A percentile compares a stretch with the other conserved stretches of the same genome.
Evolutionary conservation across 345 rosid genomes (phyloP).

Genomic region (Salix udensis): DNA sequence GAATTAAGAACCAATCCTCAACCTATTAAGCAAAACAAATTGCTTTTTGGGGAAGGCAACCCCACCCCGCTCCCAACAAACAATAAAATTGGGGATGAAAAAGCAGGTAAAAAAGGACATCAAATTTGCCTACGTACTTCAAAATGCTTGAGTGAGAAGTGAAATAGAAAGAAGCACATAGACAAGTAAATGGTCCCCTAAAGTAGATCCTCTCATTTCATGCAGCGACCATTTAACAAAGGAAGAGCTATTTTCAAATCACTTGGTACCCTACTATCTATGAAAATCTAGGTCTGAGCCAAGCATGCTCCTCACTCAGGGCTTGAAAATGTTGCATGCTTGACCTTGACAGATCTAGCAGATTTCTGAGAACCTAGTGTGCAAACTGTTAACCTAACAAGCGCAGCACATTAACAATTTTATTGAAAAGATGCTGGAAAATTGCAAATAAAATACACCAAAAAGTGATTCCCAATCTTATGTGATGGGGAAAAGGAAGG

Average conservation of each 20-base stretch:
- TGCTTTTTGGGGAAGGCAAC: not conserved
- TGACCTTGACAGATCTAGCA: conserved; percentile 4
- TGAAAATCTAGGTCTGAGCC: not conserved
- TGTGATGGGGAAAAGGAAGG: too few relatives aligned
- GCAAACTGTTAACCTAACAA: too few relatives aligned
- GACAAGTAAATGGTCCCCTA: not conserved
- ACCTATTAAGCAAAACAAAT: not conserved
- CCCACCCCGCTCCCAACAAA: not conserved
- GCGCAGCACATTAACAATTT: too few relatives aligned
- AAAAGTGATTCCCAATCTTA: too few relatives aligned
- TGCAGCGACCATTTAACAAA: not conserved
- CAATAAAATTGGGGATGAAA: not conserved
- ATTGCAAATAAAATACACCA: too few relatives aligned
- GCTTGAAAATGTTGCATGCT: not conserved
- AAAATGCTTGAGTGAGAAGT: too few relatives aligned
- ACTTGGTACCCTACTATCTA: not conserved
- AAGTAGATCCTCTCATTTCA: not conserved
- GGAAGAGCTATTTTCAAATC: not conserved
- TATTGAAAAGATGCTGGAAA: too few relatives aligned
- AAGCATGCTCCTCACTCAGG: not conserved
- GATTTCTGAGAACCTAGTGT: not conserved
- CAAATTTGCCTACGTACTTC: too few relatives aligned
- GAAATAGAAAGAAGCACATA: too few relatives aligned
- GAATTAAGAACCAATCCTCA: not conserved
- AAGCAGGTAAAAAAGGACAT: not conserved